phyloP scores from a whole-genome alignment of 2,329 filamentous ascomycete genomes.

The Alternaria infectoria region DNA sequence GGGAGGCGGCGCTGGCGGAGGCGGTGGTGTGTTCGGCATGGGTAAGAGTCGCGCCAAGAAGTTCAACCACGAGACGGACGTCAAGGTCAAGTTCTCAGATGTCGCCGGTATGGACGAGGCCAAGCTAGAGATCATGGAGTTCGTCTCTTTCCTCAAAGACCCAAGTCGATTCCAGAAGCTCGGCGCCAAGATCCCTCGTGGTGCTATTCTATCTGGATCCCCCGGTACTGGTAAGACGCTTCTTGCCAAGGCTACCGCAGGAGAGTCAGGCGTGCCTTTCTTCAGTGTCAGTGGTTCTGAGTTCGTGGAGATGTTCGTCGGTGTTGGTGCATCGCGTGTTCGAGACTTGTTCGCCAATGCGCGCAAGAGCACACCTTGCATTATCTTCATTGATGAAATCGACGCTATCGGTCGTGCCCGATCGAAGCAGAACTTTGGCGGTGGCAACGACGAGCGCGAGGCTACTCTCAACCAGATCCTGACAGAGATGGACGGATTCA shows the following conservation, averaged over 20 bases:
- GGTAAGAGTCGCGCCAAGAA: constrained; percentile 94
- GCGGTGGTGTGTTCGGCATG: constrained; percentile 86
- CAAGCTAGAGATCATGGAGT: constrained; percentile 98
- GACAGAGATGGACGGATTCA: constrained; percentile 99
- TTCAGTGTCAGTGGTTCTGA: constrained; percentile 98
- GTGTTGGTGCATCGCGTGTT: constrained; percentile 94
- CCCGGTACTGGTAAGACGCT: constrained; percentile 98
- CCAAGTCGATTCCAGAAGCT: constrained; percentile 91
- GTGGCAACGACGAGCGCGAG: constrained; percentile 96
- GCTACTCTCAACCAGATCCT: constrained; percentile 97
- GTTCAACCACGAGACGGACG: constrained; percentile 95
- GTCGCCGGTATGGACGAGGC: constrained; percentile 98
- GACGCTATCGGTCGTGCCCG: constrained; percentile 95
- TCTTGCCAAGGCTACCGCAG: constrained; percentile 94
- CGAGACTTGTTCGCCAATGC: constrained; percentile 94
- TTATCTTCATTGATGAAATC: constrained; percentile 99
- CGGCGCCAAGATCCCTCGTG: constrained; percentile 95
- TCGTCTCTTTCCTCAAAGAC: constrained; percentile 95
- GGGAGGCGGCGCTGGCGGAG: constrained; percentile 64
- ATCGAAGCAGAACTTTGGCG: constrained; percentile 80
- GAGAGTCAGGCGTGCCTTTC: constrained; percentile 96
- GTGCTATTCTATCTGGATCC: constrained; percentile 95
- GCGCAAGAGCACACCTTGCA: constrained; percentile 94
- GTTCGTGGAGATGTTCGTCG: constrained; percentile 99
- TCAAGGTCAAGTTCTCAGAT: constrained; percentile 97